Conservation (phyloP, 768 basidiomycete genomes). For the Cyathus striatus region DNA sequence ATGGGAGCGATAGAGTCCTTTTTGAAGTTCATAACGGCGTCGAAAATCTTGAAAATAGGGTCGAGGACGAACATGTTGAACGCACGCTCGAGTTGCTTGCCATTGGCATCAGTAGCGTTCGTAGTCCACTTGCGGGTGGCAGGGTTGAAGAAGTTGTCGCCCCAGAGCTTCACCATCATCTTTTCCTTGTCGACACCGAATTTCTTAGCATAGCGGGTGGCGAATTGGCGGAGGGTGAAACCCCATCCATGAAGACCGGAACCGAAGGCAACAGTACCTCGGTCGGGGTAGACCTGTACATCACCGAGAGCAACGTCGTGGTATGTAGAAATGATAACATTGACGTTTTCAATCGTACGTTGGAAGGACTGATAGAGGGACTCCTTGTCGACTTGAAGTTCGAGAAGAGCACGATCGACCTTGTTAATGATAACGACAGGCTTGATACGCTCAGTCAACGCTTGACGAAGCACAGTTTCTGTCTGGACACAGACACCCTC, state of each 20-base stretch:
- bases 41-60: constrained; percentile 98
- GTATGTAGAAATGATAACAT: constrained; percentile 98
- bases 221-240: constrained; percentile 98
- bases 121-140: constrained; percentile 95
- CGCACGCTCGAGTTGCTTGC: constrained; percentile 93
- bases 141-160: constrained; percentile 99
- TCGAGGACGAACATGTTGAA: constrained; percentile 99
- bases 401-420: constrained; percentile 98
- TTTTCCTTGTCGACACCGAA: constrained; percentile 99
- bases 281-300: constrained; percentile 97
- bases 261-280: constrained; percentile 97
- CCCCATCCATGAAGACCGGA: constrained; percentile 99
- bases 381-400: constrained; percentile 96
- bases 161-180: constrained; percentile 98
- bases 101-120: constrained; percentile 66
- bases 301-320: constrained; percentile 92
- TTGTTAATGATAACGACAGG: constrained; percentile 99
- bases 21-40: constrained; percentile 99
- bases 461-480: constrained; percentile 97
- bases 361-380: constrained; percentile 96
- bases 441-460: constrained; percentile 97
- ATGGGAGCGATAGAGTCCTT: constrained; percentile 81
- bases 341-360: constrained; percentile 95
- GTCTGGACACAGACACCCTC: constrained; percentile 99
- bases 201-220: constrained; percentile 91